Evolutionary conservation across 208 protist genomes (phyloP), one percentile per base, ranked within the genome.

Genomic region (Acanthamoeba healyi): DNA sequence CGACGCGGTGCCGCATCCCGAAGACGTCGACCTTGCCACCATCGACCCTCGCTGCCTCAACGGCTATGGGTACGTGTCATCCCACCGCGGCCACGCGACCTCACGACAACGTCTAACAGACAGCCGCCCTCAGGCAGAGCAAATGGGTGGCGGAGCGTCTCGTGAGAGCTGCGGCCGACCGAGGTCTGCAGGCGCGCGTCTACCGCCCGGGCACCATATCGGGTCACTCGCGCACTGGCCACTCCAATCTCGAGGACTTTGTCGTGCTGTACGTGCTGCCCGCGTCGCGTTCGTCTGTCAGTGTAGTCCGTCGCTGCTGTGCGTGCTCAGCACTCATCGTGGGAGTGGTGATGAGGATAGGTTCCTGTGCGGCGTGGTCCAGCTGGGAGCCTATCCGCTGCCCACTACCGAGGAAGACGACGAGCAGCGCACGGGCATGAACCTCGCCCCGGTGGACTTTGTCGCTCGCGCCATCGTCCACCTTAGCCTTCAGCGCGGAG

Each of bases 211-310:
- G 82, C 17, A 90, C 82, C 38, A 90, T 90, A 17, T 24, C 32
- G 34, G 82, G 82, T 34, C 82, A 90, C 82, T 42, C 82, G 46
- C 19, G 15, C 4, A 61, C 46, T 15, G 82, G 82, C 19, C 70
- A 70, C 82, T 70, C 51, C 82, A 90, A 90, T 34, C 46, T 34
- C 54, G 3, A 90, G 34, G 82, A 90, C 56, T 90, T 90, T 44
- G 34, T 90, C 82, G 1, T 65, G 26, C 58, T 65, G 58, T 65
- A 34, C 58, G 24, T 26, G 4, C 58, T 34, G 9, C 58, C 32
- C 15, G 58, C 32, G 58, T 65, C 26, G 2, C 58, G 26, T 65
- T 34, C 44, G 44, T 61, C 10, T 61, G 17, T 61, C 54, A 17
- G 54, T 61, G 54, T 61, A 5, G 54, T 61, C 12, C 24, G 22